Evolutionary conservation across 1,139 yeast genomes (phyloP), one percentile per base, ranked within the genome.

Genomic region (Candida neerlandica): DNA sequence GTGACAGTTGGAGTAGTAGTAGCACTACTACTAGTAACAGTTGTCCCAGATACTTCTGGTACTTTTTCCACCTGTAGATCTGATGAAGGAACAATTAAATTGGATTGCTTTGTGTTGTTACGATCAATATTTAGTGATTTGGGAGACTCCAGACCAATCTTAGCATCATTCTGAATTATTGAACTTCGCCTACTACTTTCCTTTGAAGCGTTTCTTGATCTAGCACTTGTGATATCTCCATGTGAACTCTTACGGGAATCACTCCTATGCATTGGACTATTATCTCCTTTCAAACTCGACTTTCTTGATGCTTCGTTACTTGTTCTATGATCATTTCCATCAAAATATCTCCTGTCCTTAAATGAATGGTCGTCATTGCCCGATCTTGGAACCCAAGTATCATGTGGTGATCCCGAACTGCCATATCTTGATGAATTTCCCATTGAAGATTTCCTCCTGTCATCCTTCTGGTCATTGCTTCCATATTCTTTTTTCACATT

Each of bases 171-270:
- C 11, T 35, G 32, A 29, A 38, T 34, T 19, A 41, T 29, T 14
- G 45, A 41, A 19, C 38, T 46, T 27, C 44, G 37, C 38, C 48
- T 41, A 29, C 48, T 45, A 15, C 39, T 37, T 29, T 46, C 48
- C 21, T 32, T 35, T 1, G 48, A 46, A 16, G 18, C n/a, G n/a
- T 38, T 43, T 26, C 40, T 37, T 5, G 45, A 32, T 5, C 34
- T 43, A 7, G 23, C 15, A 26, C 39, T 15, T 23, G 45, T 10
- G 2, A 23, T 42, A 21, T 42, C 41, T 5, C 41, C 41, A n/a
- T 37, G 38, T 9, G 53, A 50, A 23, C 51, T 50, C 21, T 40
- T 50, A 7, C 51, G 40, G 4, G 49, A 44, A 44, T 44, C 47
- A 23, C 23, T 40, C 19, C 18, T 37, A n/a, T 27, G 32, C 19